Conservation (phyloP, 148 eudicot genomes). For the Amaranthus hypochondriacus region DNA sequence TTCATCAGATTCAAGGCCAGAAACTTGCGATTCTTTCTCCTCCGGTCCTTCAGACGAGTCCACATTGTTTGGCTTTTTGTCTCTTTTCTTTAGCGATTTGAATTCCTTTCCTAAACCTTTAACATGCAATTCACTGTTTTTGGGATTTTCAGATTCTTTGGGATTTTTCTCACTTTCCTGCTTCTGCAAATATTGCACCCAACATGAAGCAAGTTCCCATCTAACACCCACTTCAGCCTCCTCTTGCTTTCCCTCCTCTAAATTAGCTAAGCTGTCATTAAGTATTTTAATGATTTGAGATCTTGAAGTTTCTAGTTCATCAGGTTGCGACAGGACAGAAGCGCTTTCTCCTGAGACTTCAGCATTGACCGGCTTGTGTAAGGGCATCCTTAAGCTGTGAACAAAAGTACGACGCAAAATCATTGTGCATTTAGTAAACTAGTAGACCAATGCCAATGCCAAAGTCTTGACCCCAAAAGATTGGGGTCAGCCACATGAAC, state of each 20-base stretch:
- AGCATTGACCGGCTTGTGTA: conserved; percentile 38
- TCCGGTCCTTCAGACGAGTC: conserved; percentile 38
- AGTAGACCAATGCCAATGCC: not conserved
- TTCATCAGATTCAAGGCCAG: conserved; percentile 28
- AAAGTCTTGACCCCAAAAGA: too few relatives aligned
- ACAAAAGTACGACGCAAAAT: conserved; percentile 1
- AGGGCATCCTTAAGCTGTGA: conserved; percentile 74
- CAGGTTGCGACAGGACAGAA: conserved; percentile 26
- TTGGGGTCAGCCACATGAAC: too few relatives aligned
- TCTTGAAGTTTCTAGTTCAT: conserved; percentile 48
- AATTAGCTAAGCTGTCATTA: conserved; percentile 53
- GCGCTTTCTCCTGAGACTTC: conserved; percentile 45
- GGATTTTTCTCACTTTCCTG: conserved; percentile 45
- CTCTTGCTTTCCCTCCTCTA: conserved; percentile 47
- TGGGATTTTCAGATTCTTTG: conserved; percentile 37
- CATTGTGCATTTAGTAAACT: conserved; percentile 5
- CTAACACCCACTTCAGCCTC: conserved; percentile 46
- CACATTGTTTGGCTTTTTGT: conserved; percentile 36
- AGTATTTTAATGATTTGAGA: conserved; percentile 44
- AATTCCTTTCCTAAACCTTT: conserved; percentile 91
- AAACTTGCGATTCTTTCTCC: conserved; percentile 34
- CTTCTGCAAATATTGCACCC: conserved; percentile 95
- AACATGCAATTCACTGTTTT: conserved; percentile 47
- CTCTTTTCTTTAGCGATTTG: conserved; percentile 80
- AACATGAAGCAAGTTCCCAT: conserved; percentile 99